These are phyloP conservation scores for Trichoderma breve DNA, from an alignment of 2,329 filamentous ascomycete genomes.

Conservation along the genomic window DNA sequence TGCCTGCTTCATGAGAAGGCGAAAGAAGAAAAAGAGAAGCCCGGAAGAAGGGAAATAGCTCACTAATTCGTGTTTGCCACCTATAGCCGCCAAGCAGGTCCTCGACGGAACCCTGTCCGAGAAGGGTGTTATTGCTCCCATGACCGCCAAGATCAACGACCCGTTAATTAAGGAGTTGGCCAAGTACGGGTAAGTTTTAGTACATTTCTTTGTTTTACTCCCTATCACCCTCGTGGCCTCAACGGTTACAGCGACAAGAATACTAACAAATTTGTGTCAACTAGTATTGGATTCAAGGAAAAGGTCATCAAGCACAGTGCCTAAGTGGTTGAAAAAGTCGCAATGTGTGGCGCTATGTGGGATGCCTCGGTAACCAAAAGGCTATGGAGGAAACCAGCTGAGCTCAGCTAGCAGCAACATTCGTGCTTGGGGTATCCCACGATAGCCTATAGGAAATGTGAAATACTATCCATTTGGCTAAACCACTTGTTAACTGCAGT, in stretches of 20 bases:
- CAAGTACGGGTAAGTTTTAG: constrained; percentile 56
- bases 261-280: background rate
- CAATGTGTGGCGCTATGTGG: background rate
- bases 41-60: background rate
- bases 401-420: background rate
- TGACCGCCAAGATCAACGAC: constrained; percentile 51
- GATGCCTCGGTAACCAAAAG: background rate
- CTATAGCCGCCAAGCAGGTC: constrained; percentile 71
- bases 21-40: background rate
- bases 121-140: constrained; percentile 16
- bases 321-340: background rate
- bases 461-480: background rate
- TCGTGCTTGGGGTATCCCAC: background rate
- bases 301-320: background rate
- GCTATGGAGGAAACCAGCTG: background rate
- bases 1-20: background rate
- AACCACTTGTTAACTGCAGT: background rate
- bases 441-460: background rate
- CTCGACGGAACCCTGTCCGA: constrained; percentile 68
- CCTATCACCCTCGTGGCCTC: background rate
- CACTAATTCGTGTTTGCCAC: constrained; percentile 10
- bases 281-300: background rate
- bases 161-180: constrained; percentile 77
- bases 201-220: too few species aligned
- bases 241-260: background rate